Evolutionary conservation across 2,329 filamentous ascomycete genomes (phyloP).

Genomic region (Sarocladium strictum): DNA sequence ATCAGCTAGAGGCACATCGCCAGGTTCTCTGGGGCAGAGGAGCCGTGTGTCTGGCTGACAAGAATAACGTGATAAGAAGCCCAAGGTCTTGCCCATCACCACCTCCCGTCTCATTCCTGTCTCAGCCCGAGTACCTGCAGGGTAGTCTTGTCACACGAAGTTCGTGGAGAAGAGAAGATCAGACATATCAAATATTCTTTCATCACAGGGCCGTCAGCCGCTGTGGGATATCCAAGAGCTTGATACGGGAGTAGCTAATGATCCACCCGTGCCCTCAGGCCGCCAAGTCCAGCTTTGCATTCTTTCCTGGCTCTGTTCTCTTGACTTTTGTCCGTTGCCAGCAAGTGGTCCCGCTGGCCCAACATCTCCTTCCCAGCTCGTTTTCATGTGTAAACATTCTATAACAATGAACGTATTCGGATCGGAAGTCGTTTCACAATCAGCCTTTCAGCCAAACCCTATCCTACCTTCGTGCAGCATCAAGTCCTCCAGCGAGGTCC

Average conservation of each 20-base stretch:
- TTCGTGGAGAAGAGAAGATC: too few species aligned
- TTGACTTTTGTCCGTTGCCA: neutral
- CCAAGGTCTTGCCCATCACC: too few species aligned
- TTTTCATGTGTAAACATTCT: neutral
- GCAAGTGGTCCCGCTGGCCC: neutral
- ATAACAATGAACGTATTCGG: neutral
- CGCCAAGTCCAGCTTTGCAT: neutral
- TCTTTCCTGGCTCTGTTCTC: neutral
- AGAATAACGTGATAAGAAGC: too few species aligned
- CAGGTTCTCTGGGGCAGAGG: too few species aligned
- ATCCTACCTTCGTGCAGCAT: slow-evolving; percentile 21
- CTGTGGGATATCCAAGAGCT: neutral
- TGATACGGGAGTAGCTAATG: neutral
- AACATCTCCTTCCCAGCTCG: neutral
- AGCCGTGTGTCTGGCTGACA: too few species aligned
- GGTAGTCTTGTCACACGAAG: neutral
- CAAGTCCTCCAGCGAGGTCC: slow-evolving; percentile 54
- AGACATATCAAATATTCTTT: neutral
- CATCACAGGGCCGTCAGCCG: neutral
- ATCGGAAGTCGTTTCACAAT: neutral
- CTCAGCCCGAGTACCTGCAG: neutral
- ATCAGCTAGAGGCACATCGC: too few species aligned
- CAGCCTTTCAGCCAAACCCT: neutral
- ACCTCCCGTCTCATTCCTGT: too few species aligned
- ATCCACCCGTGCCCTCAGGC: neutral